These are phyloP conservation scores for Geranium brycei DNA, from an alignment of 345 rosid species.

Conservation along the genomic window DNA sequence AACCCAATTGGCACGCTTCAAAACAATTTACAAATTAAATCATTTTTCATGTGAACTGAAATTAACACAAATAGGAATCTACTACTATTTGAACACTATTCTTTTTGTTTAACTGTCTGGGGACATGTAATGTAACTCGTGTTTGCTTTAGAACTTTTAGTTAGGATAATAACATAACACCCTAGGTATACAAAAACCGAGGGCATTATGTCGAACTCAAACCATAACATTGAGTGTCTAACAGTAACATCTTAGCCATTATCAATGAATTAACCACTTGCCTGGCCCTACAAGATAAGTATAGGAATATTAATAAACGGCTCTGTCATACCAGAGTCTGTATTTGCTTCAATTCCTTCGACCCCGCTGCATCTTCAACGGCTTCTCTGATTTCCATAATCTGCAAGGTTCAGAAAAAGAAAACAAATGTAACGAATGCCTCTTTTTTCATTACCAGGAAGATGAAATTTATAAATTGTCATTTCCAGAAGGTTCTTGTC, in stretches of 20 bases:
- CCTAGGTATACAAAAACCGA: neutral
- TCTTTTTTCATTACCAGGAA: no score
- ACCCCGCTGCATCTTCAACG: constrained; percentile 61
- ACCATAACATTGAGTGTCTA: neutral
- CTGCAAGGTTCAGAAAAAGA: constrained; percentile 24
- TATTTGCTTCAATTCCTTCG: constrained; percentile 43
- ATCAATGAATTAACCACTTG: neutral
- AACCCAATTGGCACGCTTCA: neutral
- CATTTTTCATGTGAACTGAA: no score
- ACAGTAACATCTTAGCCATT: neutral
- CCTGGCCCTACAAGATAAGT: neutral
- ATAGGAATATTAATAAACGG: neutral
- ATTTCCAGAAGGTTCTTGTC: no score
- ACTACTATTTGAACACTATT: neutral
- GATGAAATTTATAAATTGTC: no score
- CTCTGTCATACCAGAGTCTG: constrained; percentile 38
- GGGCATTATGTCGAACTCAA: neutral
- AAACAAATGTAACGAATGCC: neutral
- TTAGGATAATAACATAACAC: neutral
- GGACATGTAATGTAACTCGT: neutral
- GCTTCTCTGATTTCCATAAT: constrained; percentile 89
- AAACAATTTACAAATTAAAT: neutral
- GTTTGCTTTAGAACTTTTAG: neutral
- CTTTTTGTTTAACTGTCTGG: neutral
- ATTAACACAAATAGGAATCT: no score